Evolutionary conservation across 1,139 yeast genomes (phyloP).

Genomic region (Lodderomyces metapsilosis): DNA sequence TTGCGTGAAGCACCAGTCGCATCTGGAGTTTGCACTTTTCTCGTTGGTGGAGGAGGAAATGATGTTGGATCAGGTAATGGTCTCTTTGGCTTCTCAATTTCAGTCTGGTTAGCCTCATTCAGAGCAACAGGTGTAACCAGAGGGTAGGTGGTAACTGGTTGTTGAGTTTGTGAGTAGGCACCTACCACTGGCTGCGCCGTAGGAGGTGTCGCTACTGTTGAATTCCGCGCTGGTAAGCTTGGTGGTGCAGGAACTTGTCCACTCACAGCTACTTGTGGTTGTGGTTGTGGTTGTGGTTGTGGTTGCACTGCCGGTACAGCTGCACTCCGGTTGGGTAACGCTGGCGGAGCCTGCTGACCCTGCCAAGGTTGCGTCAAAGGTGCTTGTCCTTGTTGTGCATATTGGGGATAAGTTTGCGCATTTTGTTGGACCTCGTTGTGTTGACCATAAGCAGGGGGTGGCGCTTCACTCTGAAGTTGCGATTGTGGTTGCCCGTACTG

Average conservation of each 20-base stretch:
- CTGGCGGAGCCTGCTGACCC: too few species aligned
- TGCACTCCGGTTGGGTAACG: too few species aligned
- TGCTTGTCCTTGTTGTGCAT: neutral
- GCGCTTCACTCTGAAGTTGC: constrained; percentile 6
- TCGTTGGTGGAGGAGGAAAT: constrained; percentile 44
- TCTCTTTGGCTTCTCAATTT: constrained; percentile 14
- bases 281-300: neutral
- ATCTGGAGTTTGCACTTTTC: constrained; percentile 3
- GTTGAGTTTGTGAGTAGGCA: neutral
- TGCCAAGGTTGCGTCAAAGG: too few species aligned
- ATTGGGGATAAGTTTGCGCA: constrained; percentile 5
- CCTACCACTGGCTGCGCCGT: constrained; percentile 3
- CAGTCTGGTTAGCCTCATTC: neutral
- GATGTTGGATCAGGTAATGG: constrained; percentile 38
- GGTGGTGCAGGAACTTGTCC: too few species aligned
- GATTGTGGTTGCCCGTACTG: constrained; percentile 8
- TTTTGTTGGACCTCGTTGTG: constrained; percentile 7
- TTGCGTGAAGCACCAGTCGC: constrained; percentile 25
- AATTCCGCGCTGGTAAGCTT: too few species aligned
- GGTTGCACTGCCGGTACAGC: too few species aligned
- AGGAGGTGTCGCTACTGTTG: too few species aligned
- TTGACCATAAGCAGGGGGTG: constrained; percentile 7
- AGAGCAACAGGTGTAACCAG: constrained; percentile 4
- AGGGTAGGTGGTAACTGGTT: neutral
- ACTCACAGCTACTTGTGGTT: too few species aligned